A percentile compares a stretch with the other conserved stretches of the same genome.
These are phyloP conservation scores for Fusarium begoniae DNA, from an alignment of 2,329 filamentous ascomycete species.

Conservation along the genomic window DNA sequence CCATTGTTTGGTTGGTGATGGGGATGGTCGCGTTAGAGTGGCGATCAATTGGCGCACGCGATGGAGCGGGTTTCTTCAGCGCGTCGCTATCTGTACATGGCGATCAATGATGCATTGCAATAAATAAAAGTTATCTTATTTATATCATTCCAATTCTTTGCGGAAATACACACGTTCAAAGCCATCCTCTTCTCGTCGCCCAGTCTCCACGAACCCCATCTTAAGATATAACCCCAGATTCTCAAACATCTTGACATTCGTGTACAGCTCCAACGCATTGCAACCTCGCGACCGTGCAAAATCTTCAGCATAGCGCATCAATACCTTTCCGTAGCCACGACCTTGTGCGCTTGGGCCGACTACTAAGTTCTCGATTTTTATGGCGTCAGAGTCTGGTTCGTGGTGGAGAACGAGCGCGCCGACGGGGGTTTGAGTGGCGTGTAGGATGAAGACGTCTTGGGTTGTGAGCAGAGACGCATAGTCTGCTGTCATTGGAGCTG, in stretches of 20 bases:
- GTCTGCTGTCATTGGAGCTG: conserved; percentile 50
- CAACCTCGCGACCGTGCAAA: conserved; percentile 38
- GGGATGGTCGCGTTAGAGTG: neutral
- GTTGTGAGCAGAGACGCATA: conserved; percentile 44
- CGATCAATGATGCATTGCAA: neutral
- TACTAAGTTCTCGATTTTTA: conserved; percentile 43
- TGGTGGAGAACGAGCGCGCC: conserved; percentile 44
- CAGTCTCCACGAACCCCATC: conserved; percentile 48
- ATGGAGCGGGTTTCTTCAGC: neutral
- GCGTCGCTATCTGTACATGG: neutral
- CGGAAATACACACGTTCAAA: conserved; percentile 50
- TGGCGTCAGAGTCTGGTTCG: conserved; percentile 9
- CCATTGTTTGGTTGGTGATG: neutral
- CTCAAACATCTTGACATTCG: conserved; percentile 50
- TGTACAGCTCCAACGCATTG: conserved; percentile 44
- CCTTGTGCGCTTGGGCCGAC: conserved; percentile 46
- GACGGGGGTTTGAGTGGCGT: conserved; percentile 19
- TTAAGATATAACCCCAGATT: conserved; percentile 42
- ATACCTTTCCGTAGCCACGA: conserved; percentile 43
- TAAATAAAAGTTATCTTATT: neutral
- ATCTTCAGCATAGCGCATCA: conserved; percentile 46
- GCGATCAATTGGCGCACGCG: neutral
- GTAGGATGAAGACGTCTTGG: conserved; percentile 39
- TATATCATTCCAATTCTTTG: conserved; percentile 44
- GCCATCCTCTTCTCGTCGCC: conserved; percentile 43